Percentiles rank a stretch among this genome's conserved stretches.
Conservation (phyloP, 2,329 filamentous ascomycete genomes). For the Cladosporium sp. region DNA sequence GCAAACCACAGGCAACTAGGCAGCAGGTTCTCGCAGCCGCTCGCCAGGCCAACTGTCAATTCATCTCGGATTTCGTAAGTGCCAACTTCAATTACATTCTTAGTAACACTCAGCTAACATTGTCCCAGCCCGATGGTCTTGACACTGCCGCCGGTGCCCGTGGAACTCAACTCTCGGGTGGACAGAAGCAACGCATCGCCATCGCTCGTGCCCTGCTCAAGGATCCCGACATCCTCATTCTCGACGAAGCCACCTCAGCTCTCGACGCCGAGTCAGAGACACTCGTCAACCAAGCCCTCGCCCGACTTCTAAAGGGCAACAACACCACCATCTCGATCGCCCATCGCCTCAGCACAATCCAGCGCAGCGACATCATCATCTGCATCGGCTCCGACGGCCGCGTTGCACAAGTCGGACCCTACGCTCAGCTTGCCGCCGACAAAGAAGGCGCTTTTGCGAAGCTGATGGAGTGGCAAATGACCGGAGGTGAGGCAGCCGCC, state of each 20-base stretch:
- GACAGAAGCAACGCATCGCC: slow-evolving; percentile 96
- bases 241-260: slow-evolving; percentile 92
- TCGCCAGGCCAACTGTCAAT: slow-evolving; percentile 88
- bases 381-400: slow-evolving; percentile 81
- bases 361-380: slow-evolving; percentile 90
- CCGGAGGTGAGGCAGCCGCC: slow-evolving; percentile 60
- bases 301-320: slow-evolving; percentile 72
- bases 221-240: slow-evolving; percentile 90
- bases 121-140: slow-evolving; percentile 70
- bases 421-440: slow-evolving; percentile 68
- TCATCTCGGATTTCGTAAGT: slow-evolving; percentile 84
- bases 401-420: slow-evolving; percentile 87
- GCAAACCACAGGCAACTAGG: slow-evolving; percentile 71
- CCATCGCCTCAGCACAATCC: slow-evolving; percentile 92
- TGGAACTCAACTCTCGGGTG: slow-evolving; percentile 89
- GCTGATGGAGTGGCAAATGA: slow-evolving; percentile 99
- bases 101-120: slow-evolving; percentile 15
- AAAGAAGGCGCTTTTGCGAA: slow-evolving; percentile 82
- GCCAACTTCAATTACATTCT: background rate
- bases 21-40: slow-evolving; percentile 82
- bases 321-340: slow-evolving; percentile 98
- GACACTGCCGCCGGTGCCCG: slow-evolving; percentile 91
- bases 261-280: slow-evolving; percentile 96
- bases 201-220: slow-evolving; percentile 94
- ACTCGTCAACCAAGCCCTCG: slow-evolving; percentile 85